These are phyloP conservation scores for Magnolia changhungtana DNA, from an alignment of 164 flowering plant genomes.

Conservation along the genomic window DNA sequence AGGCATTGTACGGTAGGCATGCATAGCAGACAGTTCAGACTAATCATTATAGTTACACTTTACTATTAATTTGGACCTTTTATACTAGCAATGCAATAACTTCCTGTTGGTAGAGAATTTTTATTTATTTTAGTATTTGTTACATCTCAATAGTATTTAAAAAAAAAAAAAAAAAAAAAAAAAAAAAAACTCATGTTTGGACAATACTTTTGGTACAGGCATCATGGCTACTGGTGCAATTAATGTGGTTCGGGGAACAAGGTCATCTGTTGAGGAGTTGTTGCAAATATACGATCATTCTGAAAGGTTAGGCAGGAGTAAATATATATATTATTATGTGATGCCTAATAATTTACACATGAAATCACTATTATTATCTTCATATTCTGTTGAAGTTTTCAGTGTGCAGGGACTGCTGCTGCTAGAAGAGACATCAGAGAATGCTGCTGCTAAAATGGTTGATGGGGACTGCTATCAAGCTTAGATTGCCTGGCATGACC, in stretches of 20 bases:
- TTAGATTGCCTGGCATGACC: too few relatives aligned
- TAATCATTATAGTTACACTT: too few relatives aligned
- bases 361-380: not conserved
- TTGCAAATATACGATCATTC: slow-evolving; percentile 86
- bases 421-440: too few relatives aligned
- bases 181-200: not conserved
- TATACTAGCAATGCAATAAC: not conserved
- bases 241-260: slow-evolving; percentile 90
- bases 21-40: too few relatives aligned
- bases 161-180: not conserved
- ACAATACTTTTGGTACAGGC: slow-evolving; percentile 37
- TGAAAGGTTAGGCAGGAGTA: slow-evolving; percentile 52
- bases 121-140: not conserved
- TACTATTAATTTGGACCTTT: too few relatives aligned
- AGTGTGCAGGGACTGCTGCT: not conserved
- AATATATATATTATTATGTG: not conserved
- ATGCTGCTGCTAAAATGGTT: too few relatives aligned
- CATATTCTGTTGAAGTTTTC: not conserved
- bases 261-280: slow-evolving; percentile 82
- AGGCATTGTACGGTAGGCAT: too few relatives aligned
- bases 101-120: not conserved
- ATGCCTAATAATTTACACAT: not conserved
- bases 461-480: too few relatives aligned
- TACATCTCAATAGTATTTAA: not conserved
- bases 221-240: slow-evolving; percentile 92